Evolutionary conservation across 2,329 filamentous ascomycete genomes (phyloP), one percentile per base, ranked within the genome.

Genomic region (Penicillium sp.): DNA sequence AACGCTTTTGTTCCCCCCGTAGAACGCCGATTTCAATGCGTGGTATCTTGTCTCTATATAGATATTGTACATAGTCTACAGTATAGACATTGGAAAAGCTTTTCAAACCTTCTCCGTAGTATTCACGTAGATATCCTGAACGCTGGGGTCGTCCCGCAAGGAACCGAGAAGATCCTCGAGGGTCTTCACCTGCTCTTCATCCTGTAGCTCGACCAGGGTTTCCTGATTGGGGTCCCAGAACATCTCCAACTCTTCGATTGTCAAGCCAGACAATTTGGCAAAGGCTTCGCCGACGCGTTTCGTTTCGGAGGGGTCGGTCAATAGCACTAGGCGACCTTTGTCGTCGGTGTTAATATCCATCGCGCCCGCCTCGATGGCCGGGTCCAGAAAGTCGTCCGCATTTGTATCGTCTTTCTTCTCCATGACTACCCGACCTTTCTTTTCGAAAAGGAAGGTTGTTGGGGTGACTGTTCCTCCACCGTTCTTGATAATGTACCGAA

Each of bases 141-240:
- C 87, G 63, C 90, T 90, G 0, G 85, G 77, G 57, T 90, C 83
- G 52, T 94, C 90, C 59, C 87, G 83, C 42, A 82, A 61, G 25
- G 65, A 60, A 62, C 73, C 71, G 14, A 88, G 60, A 54, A 96
- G 84, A 4, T 83, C 79, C 45, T 81, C 80, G 31, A 97, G 79
- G 17, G 81, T 78, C 52, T 83, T 78, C 0, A 83, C 82, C 1
- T 84, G 81, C 12, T 84, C 80, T 14, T 83, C 78, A 15, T 84
- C 82, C 59, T 88, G 83, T 41, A 93, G 68, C 7, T 81, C 79
- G 17, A 90, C 85, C 72, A 85, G 86, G 0, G 90, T 93, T 62
- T 96, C 92, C 69, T 89, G 86, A 61, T 94, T 95, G 0, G 92
- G 85, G 60, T 89, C 86, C 88, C 91, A 97, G 45, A 96, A 83